Conservation (phyloP, 805 yeast species). For the Candida broadrunensis region DNA sequence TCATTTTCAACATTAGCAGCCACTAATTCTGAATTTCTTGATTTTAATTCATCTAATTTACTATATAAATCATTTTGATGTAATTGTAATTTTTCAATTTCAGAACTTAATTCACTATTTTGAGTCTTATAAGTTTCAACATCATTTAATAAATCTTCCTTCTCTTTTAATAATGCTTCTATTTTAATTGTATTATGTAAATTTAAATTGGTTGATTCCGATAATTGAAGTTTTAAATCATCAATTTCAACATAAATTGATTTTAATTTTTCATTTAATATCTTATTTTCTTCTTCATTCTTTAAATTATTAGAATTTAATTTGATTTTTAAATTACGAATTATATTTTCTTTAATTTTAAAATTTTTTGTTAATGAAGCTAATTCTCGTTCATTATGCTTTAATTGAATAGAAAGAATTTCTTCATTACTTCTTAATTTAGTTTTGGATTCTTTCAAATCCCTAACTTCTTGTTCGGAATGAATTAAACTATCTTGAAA, state of each 20-base stretch:
- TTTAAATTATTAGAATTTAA: constrained; percentile 1
- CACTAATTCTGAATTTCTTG: constrained; percentile 2
- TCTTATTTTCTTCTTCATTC: constrained; percentile 3
- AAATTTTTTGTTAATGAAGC: constrained; percentile 22
- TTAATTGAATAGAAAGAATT: constrained; percentile 20
- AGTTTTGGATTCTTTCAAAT: constrained; percentile 12
- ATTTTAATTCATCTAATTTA: constrained; percentile 4
- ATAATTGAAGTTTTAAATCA: constrained; percentile 6
- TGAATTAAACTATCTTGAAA: background rate
- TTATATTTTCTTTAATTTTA: constrained; percentile 12
- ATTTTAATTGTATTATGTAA: constrained; percentile 10
- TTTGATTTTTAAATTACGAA: constrained; percentile 3
- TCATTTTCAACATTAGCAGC: constrained; percentile 6
- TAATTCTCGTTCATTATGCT: constrained; percentile 24
- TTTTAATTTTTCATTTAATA: constrained; percentile 5
- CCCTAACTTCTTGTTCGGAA: constrained; percentile 12
- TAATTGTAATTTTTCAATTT: constrained; percentile 3
- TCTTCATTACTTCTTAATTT: constrained; percentile 17
- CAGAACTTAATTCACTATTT: background rate
- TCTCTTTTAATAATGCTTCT: constrained; percentile 15
- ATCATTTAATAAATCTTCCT: constrained; percentile 20
- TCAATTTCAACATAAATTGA: constrained; percentile 3
- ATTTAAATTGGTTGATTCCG: constrained; percentile 8
- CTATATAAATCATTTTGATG: background rate
- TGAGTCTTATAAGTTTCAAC: constrained; percentile 1